Evolutionary conservation across 2,329 filamentous ascomycete genomes (phyloP).

Genomic region (Nigrospora oryzae): DNA sequence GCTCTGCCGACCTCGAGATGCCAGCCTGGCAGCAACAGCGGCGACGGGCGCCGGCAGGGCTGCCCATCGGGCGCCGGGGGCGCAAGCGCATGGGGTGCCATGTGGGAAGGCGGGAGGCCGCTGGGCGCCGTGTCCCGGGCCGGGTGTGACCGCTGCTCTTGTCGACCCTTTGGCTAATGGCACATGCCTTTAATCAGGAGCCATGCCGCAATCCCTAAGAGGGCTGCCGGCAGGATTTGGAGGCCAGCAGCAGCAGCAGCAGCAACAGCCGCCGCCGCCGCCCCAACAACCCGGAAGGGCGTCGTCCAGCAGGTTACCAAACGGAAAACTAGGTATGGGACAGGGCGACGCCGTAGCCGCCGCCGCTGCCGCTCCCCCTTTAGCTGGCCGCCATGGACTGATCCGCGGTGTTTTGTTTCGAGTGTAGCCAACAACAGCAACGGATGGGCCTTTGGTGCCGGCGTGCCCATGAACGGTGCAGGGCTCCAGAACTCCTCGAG

Average conservation of each 20-base stretch:
- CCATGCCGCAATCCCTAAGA: constrained; percentile 53
- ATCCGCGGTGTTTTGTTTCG: constrained; percentile 12
- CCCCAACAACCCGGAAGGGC: constrained; percentile 46
- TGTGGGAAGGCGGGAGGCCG: too few species aligned
- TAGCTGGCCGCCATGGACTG: constrained; percentile 10
- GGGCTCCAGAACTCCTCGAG: constrained; percentile 43
- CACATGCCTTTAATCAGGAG: constrained; percentile 27
- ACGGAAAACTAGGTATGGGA: constrained; percentile 54
- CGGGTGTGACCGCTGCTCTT: not conserved
- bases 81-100: too few species aligned
- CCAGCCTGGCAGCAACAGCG: too few species aligned
- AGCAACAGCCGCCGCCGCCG: constrained; percentile 20
- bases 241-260: constrained; percentile 37
- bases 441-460: constrained; percentile 56
- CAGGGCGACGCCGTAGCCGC: not conserved
- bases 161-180: not conserved
- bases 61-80: too few species aligned
- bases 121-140: too few species aligned
- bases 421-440: constrained; percentile 38
- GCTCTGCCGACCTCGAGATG: too few species aligned
- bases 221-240: constrained; percentile 54
- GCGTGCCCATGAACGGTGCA: constrained; percentile 50
- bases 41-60: too few species aligned
- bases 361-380: not conserved
- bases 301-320: constrained; percentile 52